phyloP scores from a whole-genome alignment of 139 green algal species.

The Auxenochlorella protothecoides region DNA sequence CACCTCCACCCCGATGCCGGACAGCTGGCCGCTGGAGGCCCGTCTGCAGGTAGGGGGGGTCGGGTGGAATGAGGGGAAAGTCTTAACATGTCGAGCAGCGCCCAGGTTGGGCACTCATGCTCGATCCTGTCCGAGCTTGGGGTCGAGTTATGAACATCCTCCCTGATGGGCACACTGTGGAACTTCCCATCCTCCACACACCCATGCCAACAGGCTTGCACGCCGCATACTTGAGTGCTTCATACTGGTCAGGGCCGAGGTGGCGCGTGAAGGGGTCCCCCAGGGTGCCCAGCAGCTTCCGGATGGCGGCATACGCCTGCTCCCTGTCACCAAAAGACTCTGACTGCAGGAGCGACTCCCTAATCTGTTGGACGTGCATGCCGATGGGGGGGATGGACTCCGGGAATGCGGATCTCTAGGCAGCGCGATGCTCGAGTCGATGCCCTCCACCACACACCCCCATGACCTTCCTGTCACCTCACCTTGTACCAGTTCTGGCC shows the following conservation, averaged over 20 bases:
- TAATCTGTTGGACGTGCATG: constrained; percentile 21
- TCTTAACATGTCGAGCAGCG: too few relatives aligned
- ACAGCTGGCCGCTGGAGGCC: constrained; percentile 48
- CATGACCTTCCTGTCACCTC: background rate
- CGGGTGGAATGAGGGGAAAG: constrained; percentile 22
- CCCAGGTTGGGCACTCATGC: too few relatives aligned
- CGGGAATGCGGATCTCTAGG: too few relatives aligned
- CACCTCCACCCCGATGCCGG: constrained; percentile 70
- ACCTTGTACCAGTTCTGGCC: constrained; percentile 87
- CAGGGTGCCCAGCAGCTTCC: constrained; percentile 65
- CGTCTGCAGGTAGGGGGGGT: constrained; percentile 64
- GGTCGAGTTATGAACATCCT: too few relatives aligned
- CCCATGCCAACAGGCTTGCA: too few relatives aligned
- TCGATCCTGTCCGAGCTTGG: too few relatives aligned
- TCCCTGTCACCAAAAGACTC: constrained; percentile 44
- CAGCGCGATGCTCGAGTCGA: too few relatives aligned
- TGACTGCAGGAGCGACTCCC: constrained; percentile 59
- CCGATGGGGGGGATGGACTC: too few relatives aligned
- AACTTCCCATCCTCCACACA: too few relatives aligned
- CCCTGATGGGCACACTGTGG: too few relatives aligned
- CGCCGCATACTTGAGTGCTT: constrained; percentile 27
- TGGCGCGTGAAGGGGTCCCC: constrained; percentile 95
- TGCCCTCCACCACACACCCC: too few relatives aligned
- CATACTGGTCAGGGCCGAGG: constrained; percentile 68
- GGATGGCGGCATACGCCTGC: constrained; percentile 79